Conservation (phyloP, 1,284 basidiomycete genomes). For the Boletus mariae region DNA sequence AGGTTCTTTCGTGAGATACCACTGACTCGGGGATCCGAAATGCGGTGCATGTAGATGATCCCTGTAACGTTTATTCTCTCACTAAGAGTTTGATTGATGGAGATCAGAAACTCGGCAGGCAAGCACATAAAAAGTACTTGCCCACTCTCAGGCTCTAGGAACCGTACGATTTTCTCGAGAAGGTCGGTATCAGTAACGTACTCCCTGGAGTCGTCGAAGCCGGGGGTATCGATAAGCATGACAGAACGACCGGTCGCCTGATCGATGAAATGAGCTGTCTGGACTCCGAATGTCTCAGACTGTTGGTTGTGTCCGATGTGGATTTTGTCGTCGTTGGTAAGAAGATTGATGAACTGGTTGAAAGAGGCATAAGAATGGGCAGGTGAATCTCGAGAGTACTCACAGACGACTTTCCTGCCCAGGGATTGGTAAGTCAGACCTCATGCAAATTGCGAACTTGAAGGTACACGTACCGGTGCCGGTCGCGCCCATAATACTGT, state of each 20-base stretch:
- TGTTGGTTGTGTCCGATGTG: conserved; percentile 3
- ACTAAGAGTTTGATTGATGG: background rate
- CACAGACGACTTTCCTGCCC: conserved; percentile 9
- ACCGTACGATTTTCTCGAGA: conserved; percentile 28
- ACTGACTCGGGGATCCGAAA: conserved; percentile 34
- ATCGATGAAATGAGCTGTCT: background rate
- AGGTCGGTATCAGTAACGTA: conserved; percentile 25
- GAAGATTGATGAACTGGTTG: background rate
- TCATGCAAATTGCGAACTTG: background rate
- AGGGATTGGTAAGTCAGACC: background rate
- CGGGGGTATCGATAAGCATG: conserved; percentile 30
- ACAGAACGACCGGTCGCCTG: conserved; percentile 7
- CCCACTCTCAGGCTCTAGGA: conserved; percentile 38
- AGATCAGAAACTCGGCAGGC: background rate
- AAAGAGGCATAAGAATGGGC: background rate
- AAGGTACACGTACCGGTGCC: conserved; percentile 8
- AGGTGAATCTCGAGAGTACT: background rate
- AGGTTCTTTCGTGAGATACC: background rate
- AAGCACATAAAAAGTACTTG: background rate
- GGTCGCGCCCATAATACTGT: conserved; percentile 8
- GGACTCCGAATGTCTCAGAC: conserved; percentile 4
- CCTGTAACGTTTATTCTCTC: conserved; percentile 25
- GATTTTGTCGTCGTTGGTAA: conserved; percentile 4
- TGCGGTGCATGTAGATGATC: conserved; percentile 30
- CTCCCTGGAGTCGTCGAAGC: conserved; percentile 28